Evolutionary conservation across 169 alveolate species (phyloP).

Genomic region (Pseudocohnilembus persalinus): DNA sequence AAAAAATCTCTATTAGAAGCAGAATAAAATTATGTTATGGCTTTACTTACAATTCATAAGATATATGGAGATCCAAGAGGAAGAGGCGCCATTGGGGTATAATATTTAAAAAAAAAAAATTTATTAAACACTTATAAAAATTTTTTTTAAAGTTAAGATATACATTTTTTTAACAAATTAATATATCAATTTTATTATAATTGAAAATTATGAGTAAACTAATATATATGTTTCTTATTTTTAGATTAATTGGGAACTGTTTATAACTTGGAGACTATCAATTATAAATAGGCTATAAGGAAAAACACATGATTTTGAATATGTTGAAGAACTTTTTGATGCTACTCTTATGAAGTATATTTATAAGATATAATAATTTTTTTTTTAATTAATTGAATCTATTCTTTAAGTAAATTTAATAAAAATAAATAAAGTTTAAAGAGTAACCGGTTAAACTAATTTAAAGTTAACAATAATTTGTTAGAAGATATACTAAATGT

Average conservation of each 20-base stretch:
- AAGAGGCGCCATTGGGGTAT: conserved; percentile 45
- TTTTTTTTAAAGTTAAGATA: too few species aligned
- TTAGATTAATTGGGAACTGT: conserved; percentile 22
- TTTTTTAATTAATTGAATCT: too few species aligned
- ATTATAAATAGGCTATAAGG: conserved; percentile 39
- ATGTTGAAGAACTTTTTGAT: conserved; percentile 59
- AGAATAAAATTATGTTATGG: conserved; percentile 48
- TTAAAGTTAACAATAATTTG: conserved; percentile 3
- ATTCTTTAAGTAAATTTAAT: not conserved
- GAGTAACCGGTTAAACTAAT: conserved; percentile 1
- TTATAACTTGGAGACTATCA: conserved; percentile 55
- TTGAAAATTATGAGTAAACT: too few species aligned
- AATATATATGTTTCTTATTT: too few species aligned
- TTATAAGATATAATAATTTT: too few species aligned
- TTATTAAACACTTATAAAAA: too few species aligned
- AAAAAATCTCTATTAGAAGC: conserved; percentile 39
- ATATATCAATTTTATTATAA: too few species aligned
- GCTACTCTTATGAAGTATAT: conserved; percentile 24
- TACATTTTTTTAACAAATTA: too few species aligned
- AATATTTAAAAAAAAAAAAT: too few species aligned
- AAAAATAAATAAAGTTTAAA: conserved; percentile 1
- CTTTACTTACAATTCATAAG: conserved; percentile 43
- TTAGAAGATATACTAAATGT: conserved; percentile 14
- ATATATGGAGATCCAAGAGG: conserved; percentile 71
- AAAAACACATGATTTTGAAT: conserved; percentile 58